Conservation (phyloP, 805 yeast species). For the Kluyveromyces starmeri region DNA sequence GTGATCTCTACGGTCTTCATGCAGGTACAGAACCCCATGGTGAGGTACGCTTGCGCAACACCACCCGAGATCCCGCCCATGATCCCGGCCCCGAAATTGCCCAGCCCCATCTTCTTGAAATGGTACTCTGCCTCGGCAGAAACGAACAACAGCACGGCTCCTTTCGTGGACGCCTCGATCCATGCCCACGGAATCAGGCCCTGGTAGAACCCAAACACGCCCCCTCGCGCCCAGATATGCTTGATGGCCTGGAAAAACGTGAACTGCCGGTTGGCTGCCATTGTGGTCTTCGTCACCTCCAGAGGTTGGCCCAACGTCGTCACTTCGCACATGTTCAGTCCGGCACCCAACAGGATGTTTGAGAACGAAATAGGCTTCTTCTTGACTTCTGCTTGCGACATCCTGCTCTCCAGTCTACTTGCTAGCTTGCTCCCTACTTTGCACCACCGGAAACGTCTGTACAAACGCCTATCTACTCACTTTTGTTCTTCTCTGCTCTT, state of each 20-base stretch:
- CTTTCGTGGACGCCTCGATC: conserved; percentile 99
- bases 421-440: too few species aligned
- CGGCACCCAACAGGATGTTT: conserved; percentile 89
- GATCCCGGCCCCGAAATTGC: conserved; percentile 77
- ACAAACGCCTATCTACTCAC: too few species aligned
- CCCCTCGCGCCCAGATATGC: conserved; percentile 90
- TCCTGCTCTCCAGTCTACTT: too few species aligned
- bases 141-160: conserved; percentile 89
- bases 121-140: conserved; percentile 87
- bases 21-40: conserved; percentile 98
- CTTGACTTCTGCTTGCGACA: conserved; percentile 35
- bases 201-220: conserved; percentile 85
- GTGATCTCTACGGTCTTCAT: conserved; percentile 99
- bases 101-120: conserved; percentile 53
- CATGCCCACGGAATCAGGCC: conserved; percentile 99
- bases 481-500: too few species aligned
- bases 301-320: conserved; percentile 95
- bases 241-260: conserved; percentile 57
- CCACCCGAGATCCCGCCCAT: conserved; percentile 96
- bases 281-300: conserved; percentile 92
- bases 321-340: conserved; percentile 83
- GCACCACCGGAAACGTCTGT: too few species aligned
- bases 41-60: conserved; percentile 88
- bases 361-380: conserved; percentile 84
- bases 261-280: conserved; percentile 90